phyloP scores from a whole-genome alignment of 306 rosid genomes.

The Lagenaria siceraria region DNA sequence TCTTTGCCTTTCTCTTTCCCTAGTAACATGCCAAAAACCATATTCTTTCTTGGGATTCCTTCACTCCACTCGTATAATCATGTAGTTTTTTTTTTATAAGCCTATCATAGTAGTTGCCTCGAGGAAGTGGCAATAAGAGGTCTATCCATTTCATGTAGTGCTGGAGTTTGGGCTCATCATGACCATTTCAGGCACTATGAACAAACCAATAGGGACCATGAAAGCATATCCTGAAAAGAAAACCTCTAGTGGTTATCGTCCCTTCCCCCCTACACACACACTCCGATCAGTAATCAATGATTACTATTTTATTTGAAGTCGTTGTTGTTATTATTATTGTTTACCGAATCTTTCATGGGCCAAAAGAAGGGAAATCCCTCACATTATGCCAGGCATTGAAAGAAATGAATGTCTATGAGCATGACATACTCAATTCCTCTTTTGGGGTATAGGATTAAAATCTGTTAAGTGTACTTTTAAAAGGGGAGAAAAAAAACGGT shows the following conservation, averaged over 20 bases:
- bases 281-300: neutral
- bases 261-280: neutral
- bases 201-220: slow-evolving; percentile 4
- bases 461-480: neutral
- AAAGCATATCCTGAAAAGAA: slow-evolving; percentile 15
- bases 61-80: slow-evolving; percentile 30
- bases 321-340: neutral
- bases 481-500: neutral
- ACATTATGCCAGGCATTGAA: neutral
- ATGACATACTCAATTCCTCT: neutral
- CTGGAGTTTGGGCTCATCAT: slow-evolving; percentile 28
- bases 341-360: neutral
- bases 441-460: neutral
- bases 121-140: slow-evolving; percentile 11
- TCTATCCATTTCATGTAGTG: slow-evolving; percentile 16
- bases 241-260: slow-evolving; percentile 44
- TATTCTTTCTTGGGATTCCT: slow-evolving; percentile 81
- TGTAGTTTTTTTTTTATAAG: slow-evolving; percentile 20
- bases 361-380: neutral
- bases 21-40: slow-evolving; percentile 72
- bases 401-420: neutral
- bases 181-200: slow-evolving; percentile 16
- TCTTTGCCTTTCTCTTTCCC: slow-evolving; percentile 46
- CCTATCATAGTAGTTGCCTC: slow-evolving; percentile 20
- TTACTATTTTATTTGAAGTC: neutral